phyloP scores from a whole-genome alignment of 495 filamentous ascomycete species.

The Aspergillus nanangensis region DNA sequence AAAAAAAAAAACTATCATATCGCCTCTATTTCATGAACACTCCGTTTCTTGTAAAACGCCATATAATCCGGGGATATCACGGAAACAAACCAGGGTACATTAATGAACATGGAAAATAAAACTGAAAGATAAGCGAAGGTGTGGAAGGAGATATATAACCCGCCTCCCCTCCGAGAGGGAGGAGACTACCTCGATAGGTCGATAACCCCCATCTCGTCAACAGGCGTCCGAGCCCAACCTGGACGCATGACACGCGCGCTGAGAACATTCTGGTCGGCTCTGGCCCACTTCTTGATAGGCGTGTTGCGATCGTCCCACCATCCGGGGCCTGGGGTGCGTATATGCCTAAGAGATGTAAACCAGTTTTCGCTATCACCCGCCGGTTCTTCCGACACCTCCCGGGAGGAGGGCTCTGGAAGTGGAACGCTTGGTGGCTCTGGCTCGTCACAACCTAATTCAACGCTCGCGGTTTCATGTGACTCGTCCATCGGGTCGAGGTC shows the following conservation, averaged over 20 bases:
- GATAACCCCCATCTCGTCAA: constrained; percentile 34
- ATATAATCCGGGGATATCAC: too few relatives aligned
- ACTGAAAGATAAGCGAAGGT: too few relatives aligned
- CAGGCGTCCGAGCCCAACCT: constrained; percentile 20
- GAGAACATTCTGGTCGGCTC: constrained; percentile 30
- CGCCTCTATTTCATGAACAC: too few relatives aligned
- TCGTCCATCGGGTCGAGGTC: constrained; percentile 16
- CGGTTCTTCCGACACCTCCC: too few relatives aligned
- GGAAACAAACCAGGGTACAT: too few relatives aligned
- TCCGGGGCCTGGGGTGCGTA: constrained; percentile 14
- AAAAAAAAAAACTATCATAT: too few relatives aligned
- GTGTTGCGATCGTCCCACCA: constrained; percentile 37
- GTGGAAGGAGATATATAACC: too few relatives aligned
- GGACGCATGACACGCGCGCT: constrained; percentile 20
- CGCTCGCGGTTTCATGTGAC: constrained; percentile 36
- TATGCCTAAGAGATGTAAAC: constrained; percentile 31
- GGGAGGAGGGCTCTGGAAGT: too few relatives aligned
- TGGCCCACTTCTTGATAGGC: constrained; percentile 40
- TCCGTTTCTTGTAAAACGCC: too few relatives aligned
- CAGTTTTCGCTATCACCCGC: constrained; percentile 27
- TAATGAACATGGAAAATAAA: too few relatives aligned
- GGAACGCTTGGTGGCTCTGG: not conserved
- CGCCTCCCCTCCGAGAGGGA: too few relatives aligned
- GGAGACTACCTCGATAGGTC: constrained; percentile 6
- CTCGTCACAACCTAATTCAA: constrained; percentile 37